phyloP scores from a whole-genome alignment of 305 asterid species.

The Rubia balearica region DNA sequence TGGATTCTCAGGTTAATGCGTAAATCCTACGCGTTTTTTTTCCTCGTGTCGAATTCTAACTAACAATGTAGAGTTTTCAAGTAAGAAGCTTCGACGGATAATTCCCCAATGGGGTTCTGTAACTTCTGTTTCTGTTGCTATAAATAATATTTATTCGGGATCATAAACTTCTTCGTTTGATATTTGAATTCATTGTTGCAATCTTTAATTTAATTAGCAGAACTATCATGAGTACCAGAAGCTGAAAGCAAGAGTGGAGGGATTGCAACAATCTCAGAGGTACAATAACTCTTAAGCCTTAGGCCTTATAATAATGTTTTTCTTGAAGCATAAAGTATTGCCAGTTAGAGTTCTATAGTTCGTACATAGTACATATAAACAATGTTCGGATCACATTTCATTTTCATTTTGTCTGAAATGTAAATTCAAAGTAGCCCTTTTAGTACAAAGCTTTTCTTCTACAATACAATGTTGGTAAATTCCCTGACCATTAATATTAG shows the following conservation, averaged over 20 bases:
- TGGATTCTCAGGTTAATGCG: constrained; percentile 22
- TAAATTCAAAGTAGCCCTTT: background rate
- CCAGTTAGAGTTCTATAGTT: background rate
- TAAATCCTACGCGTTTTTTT: background rate
- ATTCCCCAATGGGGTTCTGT: background rate
- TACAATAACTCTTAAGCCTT: constrained; percentile 11
- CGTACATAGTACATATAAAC: background rate
- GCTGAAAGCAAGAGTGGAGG: constrained; percentile 54
- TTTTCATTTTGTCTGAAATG: background rate
- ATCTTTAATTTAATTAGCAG: constrained; percentile 24
- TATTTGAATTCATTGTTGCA: background rate
- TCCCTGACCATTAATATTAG: too few species aligned
- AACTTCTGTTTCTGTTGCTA: background rate
- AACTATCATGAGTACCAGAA: constrained; percentile 47
- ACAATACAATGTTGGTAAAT: too few species aligned
- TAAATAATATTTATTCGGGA: background rate
- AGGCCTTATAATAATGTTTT: background rate
- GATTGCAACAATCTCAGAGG: constrained; percentile 59
- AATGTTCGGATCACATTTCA: background rate
- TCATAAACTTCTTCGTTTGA: background rate
- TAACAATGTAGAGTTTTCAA: background rate
- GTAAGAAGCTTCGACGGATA: background rate
- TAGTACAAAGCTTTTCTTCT: background rate
- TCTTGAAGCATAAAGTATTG: background rate
- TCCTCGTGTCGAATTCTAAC: background rate